Evolutionary conservation across 1,139 yeast species (phyloP).

Genomic region (Taphrina betulina): DNA sequence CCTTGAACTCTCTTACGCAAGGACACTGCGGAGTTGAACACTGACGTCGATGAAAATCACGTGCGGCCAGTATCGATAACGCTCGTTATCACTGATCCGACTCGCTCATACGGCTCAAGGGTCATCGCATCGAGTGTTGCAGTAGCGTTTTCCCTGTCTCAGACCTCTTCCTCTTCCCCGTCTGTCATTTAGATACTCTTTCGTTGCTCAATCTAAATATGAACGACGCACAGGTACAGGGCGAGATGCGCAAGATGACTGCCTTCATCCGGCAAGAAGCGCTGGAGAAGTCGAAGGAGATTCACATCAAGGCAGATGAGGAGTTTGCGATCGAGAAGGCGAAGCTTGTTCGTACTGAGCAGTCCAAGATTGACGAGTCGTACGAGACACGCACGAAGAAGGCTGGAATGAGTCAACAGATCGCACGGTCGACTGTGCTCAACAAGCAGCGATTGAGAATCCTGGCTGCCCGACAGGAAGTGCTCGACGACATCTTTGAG

Average conservation of each 20-base stretch:
- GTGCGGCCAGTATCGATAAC: no score
- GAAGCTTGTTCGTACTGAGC: conserved; percentile 86
- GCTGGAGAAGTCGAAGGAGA: conserved; percentile 96
- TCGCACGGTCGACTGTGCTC: conserved; percentile 89
- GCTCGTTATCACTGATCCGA: no score
- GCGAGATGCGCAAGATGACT: conserved; percentile 70
- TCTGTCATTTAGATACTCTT: no score
- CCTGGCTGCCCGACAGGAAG: conserved; percentile 79
- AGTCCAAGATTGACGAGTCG: conserved; percentile 76
- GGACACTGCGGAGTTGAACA: no score
- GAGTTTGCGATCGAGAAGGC: conserved; percentile 98
- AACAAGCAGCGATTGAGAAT: conserved; percentile 92
- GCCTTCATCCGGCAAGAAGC: conserved; percentile 99
- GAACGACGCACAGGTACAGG: conserved; percentile 28
- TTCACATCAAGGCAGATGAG: conserved; percentile 92
- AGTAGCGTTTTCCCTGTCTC: no score
- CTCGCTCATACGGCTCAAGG: no score
- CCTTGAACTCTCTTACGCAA: no score
- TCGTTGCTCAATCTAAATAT: conserved; percentile 7
- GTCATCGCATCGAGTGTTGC: no score
- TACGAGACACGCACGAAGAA: conserved; percentile 86
- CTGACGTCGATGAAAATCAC: no score
- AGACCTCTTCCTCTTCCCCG: no score
- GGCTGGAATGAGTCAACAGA: conserved; percentile 89
- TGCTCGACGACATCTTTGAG: conserved; percentile 70